Conservation (phyloP, 2,329 filamentous ascomycete species). For the Hymenoscyphus linearis region DNA sequence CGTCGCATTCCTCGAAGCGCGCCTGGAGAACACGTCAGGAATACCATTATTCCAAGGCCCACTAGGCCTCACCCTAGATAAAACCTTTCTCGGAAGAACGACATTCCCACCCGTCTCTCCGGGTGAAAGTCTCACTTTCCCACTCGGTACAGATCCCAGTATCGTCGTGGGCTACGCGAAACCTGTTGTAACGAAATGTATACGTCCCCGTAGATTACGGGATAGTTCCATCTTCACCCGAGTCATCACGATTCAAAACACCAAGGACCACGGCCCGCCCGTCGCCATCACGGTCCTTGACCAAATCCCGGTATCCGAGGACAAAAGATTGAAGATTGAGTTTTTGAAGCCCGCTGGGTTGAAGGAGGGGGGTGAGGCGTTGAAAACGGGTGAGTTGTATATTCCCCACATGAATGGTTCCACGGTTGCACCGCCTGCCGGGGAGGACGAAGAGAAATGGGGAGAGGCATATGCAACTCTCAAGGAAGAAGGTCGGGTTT, state of each 20-base stretch:
- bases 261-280: slow-evolving; percentile 34
- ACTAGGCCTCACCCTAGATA: slow-evolving; percentile 56
- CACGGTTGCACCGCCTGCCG: slow-evolving; percentile 10
- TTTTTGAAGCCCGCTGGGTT: slow-evolving; percentile 46
- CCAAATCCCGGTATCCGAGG: slow-evolving; percentile 57
- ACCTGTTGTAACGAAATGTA: too few relatives aligned
- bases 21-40: slow-evolving; percentile 49
- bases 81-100: slow-evolving; percentile 54
- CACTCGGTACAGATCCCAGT: slow-evolving; percentile 54
- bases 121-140: slow-evolving; percentile 48
- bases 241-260: slow-evolving; percentile 46
- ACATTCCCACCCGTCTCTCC: slow-evolving; percentile 50
- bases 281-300: slow-evolving; percentile 50
- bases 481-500: slow-evolving; percentile 52
- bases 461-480: slow-evolving; percentile 49
- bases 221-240: slow-evolving; percentile 46
- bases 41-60: slow-evolving; percentile 51
- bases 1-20: slow-evolving; percentile 54
- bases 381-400: slow-evolving; percentile 37
- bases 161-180: slow-evolving; percentile 51
- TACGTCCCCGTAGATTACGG: too few relatives aligned
- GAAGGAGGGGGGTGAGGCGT: slow-evolving; percentile 33
- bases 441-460: slow-evolving; percentile 38
- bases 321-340: slow-evolving; percentile 50
- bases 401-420: not conserved